Conservation (phyloP, 2,329 filamentous ascomycete genomes). For the Geosmithia putterillii region DNA sequence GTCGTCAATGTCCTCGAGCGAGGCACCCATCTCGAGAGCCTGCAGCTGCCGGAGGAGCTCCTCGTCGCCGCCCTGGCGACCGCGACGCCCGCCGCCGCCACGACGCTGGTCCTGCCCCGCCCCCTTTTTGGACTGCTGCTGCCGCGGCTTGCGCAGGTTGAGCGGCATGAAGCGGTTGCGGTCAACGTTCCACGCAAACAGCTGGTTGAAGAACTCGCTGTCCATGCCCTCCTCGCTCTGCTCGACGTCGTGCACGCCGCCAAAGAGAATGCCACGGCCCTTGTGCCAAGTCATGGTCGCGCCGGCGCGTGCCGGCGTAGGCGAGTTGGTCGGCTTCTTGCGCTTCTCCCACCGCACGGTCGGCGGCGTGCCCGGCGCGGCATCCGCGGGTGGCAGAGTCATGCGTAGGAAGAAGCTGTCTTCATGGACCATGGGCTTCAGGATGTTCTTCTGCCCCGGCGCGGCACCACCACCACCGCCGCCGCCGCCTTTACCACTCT, state of each 20-base stretch:
- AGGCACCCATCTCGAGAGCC: slow-evolving; percentile 83
- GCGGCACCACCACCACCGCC: slow-evolving; percentile 39
- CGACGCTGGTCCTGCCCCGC: slow-evolving; percentile 41
- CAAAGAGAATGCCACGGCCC: slow-evolving; percentile 84
- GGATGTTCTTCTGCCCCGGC: slow-evolving; percentile 54
- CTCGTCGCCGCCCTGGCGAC: slow-evolving; percentile 83
- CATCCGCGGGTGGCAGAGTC: slow-evolving; percentile 56
- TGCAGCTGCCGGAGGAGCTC: slow-evolving; percentile 80
- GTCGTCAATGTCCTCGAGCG: slow-evolving; percentile 40
- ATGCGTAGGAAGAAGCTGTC: slow-evolving; percentile 91
- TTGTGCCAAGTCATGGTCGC: slow-evolving; percentile 92
- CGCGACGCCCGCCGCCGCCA: slow-evolving; percentile 46
- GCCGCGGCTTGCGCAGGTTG: slow-evolving; percentile 59
- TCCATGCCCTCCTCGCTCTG: slow-evolving; percentile 90
- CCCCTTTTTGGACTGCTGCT: slow-evolving; percentile 37
- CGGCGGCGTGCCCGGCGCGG: slow-evolving; percentile 52
- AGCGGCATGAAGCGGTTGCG: slow-evolving; percentile 90
- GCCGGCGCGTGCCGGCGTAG: slow-evolving; percentile 72
- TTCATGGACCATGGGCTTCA: slow-evolving; percentile 84
- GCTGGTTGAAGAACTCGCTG: slow-evolving; percentile 87
- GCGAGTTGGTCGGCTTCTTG: slow-evolving; percentile 84
- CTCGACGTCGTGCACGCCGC: slow-evolving; percentile 88
- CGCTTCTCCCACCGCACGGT: slow-evolving; percentile 81
- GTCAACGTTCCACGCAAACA: slow-evolving; percentile 92
- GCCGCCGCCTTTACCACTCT: not conserved